Evolutionary conservation across 768 basidiomycete genomes (phyloP), one percentile per base, ranked within the genome.

Genomic region (Kwoniella shandongensis): DNA sequence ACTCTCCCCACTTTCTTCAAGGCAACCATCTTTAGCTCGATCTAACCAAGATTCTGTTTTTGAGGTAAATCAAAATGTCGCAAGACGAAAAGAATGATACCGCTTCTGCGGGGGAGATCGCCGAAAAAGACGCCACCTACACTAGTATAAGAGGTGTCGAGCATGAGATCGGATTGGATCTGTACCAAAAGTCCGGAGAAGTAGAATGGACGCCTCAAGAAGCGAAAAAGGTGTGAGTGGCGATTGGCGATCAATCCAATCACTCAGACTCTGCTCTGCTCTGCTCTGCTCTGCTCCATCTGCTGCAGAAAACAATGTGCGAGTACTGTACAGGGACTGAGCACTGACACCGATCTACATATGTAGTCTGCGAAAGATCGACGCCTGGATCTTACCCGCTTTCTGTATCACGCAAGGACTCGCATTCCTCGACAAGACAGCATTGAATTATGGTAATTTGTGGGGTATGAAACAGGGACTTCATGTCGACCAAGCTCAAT

Each of bases 371-470:
- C 40, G 49, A 27, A 51, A 70, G 64, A 73, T 77, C 38, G 74
- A 76, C 59, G 27, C 55, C 6, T 64, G 59, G 22, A 74, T 77
- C 32, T 55, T 77, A 61, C 57, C 57, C 17, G 30, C 30, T 10
- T 71, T 77, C 23, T 72, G 70, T 49, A 32, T 76, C 2, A 72
- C 72, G 1, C 74, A 76, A 54, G 72, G 75, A 4, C 59, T 78
- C 11, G 67, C 69, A 12, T 69, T 57, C 50, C 50, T 76, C 35
- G 77, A 78, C 42, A 78, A 78, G 67, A 76, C 76, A 1, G 76
- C 77, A 27, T 63, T 78, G 15, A 75, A 75, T 51, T 73, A 77
- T 54, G 77, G 73, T 4, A 76, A 76, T 48, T 61, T 77, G 6
- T 77, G 74, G 38, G 74, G 74, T 26, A 49, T 57, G 42, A 35